Evolutionary conservation across 2,329 filamentous ascomycete genomes (phyloP), one percentile per base, ranked within the genome.

Genomic region (Fusarium irregulare): DNA sequence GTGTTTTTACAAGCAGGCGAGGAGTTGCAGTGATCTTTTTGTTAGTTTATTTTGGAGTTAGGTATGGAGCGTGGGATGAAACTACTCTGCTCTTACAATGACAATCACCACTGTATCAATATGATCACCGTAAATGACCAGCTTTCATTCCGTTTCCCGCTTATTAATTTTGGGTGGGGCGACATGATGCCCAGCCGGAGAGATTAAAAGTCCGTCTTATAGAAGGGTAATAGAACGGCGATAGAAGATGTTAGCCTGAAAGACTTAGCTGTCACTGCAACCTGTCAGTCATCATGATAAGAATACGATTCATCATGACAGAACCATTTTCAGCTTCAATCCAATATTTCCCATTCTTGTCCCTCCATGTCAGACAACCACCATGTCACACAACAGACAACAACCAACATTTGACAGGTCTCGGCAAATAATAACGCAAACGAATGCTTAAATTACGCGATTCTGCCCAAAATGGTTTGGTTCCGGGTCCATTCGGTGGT

Each of bases 401-500:
- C 32, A 37, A 37, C 34, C 34, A 34, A 7, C 32, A 32, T 41
- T 55, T 62, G 60, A 63, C 60, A 62, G 47, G 57, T 21, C 34
- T 32, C 41, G 20, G 30, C 42, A 49, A 45, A 72, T 72, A 66
- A 63, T 72, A 66, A 63, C 69, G 69, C 68, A 71, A 71, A 14
- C 49, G 49, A 62, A 57, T 70, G 61, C 54, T 48, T 46, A 62
- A 47, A 71, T 71, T 70, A 57, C 64, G 68, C 58, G 28, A 72
- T 50, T 20, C 55, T 54, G 28, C 60, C 53, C 40, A 47, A 58
- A 61, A 32, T 42, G 56, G 68, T 56, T 53, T 63, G 54, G 64
- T 40, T 41, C 32, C 46, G 54, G 67, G 28, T 55, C 67, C 32
- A 34, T 48, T 64, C 27, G 44, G 46, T 42, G n/a, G 16, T 44